phyloP scores from a whole-genome alignment of 192 early-diverging fungal species.

The Paraglomus brasilianum region DNA sequence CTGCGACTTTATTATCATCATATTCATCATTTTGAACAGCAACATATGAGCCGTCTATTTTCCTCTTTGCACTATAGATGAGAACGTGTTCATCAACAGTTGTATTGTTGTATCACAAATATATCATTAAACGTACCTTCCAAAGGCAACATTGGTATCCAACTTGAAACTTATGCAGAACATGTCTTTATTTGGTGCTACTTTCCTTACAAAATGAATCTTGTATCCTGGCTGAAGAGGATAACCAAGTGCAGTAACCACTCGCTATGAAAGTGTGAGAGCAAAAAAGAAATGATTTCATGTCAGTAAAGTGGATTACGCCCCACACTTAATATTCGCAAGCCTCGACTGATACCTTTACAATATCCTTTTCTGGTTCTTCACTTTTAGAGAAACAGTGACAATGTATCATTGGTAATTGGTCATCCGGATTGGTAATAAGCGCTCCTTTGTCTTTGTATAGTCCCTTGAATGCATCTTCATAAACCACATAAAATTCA shows the following conservation, averaged over 20 bases:
- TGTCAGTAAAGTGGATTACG: conserved; percentile 32
- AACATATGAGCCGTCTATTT: too few species aligned
- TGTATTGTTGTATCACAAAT: too few species aligned
- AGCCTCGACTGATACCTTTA: conserved; percentile 48
- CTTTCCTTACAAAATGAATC: conserved; percentile 86
- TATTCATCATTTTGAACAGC: too few species aligned
- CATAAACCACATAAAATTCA: not conserved
- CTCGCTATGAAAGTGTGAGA: too few species aligned
- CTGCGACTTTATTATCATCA: too few species aligned
- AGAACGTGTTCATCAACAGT: too few species aligned
- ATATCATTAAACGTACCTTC: not conserved
- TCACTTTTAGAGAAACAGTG: conserved; percentile 91
- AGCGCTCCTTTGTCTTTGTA: conserved; percentile 53
- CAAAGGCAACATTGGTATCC: conserved; percentile 75
- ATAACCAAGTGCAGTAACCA: conserved; percentile 50
- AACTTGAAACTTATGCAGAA: conserved; percentile 87
- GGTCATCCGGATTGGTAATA: conserved; percentile 39
- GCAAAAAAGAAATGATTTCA: too few species aligned
- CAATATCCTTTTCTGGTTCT: conserved; percentile 64
- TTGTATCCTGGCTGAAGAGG: conserved; percentile 39
- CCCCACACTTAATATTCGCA: conserved; percentile 30
- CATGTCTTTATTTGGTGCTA: conserved; percentile 99
- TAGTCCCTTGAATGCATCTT: conserved; percentile 89
- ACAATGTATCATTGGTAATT: conserved; percentile 86
- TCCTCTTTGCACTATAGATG: too few species aligned